Evolutionary conservation across 306 rosid genomes (phyloP).

Genomic region (Prunus armeniaca): DNA sequence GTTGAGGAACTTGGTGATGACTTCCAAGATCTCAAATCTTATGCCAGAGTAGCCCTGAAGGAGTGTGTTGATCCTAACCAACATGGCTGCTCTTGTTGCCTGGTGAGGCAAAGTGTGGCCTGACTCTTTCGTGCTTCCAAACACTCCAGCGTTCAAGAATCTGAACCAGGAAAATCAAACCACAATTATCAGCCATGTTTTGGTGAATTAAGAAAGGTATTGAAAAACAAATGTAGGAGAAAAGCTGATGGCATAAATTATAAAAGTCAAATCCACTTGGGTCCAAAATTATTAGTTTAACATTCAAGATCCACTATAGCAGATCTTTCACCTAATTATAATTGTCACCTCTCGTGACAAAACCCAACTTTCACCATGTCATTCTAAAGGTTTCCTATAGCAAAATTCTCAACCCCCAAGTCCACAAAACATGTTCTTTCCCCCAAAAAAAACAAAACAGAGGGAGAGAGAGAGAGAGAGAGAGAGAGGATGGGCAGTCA

Average conservation of each 20-base stretch:
- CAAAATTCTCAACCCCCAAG: no score
- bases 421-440: neutral
- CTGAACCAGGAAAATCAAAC: conserved; percentile 24
- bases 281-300: neutral
- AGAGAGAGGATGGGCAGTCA: neutral
- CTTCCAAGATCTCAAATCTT: conserved; percentile 79
- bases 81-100: conserved; percentile 81
- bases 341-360: no score
- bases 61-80: conserved; percentile 84
- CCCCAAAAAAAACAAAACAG: no score
- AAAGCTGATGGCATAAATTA: neutral
- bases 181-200: neutral
- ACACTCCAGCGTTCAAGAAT: conserved; percentile 87
- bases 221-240: neutral
- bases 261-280: neutral
- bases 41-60: conserved; percentile 96
- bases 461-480: no score
- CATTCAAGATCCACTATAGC: neutral
- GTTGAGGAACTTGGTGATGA: conserved; percentile 69
- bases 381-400: no score
- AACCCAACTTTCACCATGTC: no score
- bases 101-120: conserved; percentile 69
- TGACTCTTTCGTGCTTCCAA: conserved; percentile 67
- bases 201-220: neutral
- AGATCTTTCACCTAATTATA: neutral